A percentile compares a stretch with the other conserved stretches of the same genome.
These are phyloP conservation scores for Endoconidiophora polonica DNA, from an alignment of 2,329 filamentous ascomycete genomes.

Conservation along the genomic window DNA sequence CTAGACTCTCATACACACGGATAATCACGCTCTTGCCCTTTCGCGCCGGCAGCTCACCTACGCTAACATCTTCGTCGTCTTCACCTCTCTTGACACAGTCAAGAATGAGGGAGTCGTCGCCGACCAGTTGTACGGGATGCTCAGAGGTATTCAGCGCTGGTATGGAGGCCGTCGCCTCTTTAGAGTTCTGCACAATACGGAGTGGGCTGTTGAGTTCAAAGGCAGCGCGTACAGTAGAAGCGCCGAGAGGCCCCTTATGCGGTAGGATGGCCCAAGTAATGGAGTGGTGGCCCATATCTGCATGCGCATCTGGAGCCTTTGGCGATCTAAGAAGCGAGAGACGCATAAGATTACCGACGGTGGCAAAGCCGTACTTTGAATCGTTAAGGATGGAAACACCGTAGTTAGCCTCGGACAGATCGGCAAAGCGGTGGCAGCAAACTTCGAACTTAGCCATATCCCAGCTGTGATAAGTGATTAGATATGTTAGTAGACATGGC, in stretches of 20 bases:
- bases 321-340: slow-evolving; percentile 71
- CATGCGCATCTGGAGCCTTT: slow-evolving; percentile 83
- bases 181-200: slow-evolving; percentile 17
- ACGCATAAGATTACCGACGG: slow-evolving; percentile 75
- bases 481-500: background rate
- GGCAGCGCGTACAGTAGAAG: slow-evolving; percentile 62
- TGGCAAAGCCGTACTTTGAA: slow-evolving; percentile 91
- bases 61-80: slow-evolving; percentile 59
- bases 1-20: slow-evolving; percentile 75
- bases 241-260: slow-evolving; percentile 55
- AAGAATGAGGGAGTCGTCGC: slow-evolving; percentile 53
- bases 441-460: slow-evolving; percentile 98
- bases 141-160: slow-evolving; percentile 16
- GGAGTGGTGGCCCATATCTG: slow-evolving; percentile 79
- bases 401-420: slow-evolving; percentile 73
- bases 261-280: slow-evolving; percentile 87
- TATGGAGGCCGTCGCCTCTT: background rate
- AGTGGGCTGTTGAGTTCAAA: slow-evolving; percentile 84
- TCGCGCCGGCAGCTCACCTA: slow-evolving; percentile 43
- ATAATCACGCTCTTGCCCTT: slow-evolving; percentile 67
- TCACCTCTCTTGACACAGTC: slow-evolving; percentile 91
- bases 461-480: slow-evolving; percentile 35
- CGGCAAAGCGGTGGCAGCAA: slow-evolving; percentile 87
- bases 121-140: slow-evolving; percentile 48
- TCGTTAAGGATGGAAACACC: slow-evolving; percentile 90